phyloP scores from a whole-genome alignment of 1,139 yeast genomes.

The Pichia sp. region DNA sequence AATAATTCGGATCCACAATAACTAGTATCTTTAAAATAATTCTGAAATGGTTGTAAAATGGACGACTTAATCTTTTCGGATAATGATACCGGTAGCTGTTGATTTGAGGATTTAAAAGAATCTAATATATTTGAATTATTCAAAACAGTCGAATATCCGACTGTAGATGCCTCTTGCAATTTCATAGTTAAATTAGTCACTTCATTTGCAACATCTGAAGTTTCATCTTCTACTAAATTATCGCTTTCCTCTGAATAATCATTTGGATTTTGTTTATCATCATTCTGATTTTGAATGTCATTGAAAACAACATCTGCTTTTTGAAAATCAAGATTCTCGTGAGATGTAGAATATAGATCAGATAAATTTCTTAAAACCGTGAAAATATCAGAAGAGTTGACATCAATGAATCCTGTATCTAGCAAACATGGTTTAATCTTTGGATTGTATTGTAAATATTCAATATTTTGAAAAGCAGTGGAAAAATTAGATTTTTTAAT shows the following conservation, averaged over 20 bases:
- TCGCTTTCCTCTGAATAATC: background rate
- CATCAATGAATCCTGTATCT: background rate
- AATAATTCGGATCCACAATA: background rate
- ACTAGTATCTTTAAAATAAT: constrained; percentile 1
- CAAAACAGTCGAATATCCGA: background rate
- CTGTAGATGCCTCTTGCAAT: constrained; percentile 8
- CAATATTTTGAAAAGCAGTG: constrained; percentile 23
- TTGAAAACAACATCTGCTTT: background rate
- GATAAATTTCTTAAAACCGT: background rate
- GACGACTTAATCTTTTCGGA: constrained; percentile 1
- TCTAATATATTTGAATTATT: constrained; percentile 3
- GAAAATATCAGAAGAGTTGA: background rate
- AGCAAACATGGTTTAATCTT: background rate
- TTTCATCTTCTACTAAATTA: background rate
- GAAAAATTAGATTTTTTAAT: constrained; percentile 7
- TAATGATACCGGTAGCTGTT: background rate
- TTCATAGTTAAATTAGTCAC: constrained; percentile 1
- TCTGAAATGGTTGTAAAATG: background rate
- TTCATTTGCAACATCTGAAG: background rate
- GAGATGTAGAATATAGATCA: too few relatives aligned
- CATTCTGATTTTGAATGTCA: background rate
- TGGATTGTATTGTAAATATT: constrained; percentile 14
- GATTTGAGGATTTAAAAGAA: background rate
- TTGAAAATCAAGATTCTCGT: too few relatives aligned
- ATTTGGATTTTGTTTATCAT: background rate